These are phyloP conservation scores for Akebia trifoliata DNA, from an alignment of 164 flowering plant species.

Conservation along the genomic window DNA sequence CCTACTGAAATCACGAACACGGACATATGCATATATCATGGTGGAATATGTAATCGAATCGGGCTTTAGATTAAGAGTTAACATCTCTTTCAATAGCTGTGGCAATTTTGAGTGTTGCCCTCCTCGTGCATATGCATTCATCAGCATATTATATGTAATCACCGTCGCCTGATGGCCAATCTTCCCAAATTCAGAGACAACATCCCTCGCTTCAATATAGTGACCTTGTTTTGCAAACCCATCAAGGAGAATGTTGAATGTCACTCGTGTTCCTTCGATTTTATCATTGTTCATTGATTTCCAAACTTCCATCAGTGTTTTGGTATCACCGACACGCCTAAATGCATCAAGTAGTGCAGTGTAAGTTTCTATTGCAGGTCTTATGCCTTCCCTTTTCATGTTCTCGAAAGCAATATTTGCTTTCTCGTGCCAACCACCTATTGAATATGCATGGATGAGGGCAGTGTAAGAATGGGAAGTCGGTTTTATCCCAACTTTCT, in stretches of 20 bases:
- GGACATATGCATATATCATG: conserved; percentile 85
- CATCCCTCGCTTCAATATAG: conserved; percentile 79
- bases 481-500: conserved; percentile 64
- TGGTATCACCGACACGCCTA: conserved; percentile 81
- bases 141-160: conserved; percentile 89
- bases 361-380: conserved; percentile 78
- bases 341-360: conserved; percentile 85
- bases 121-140: conserved; percentile 94
- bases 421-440: conserved; percentile 82
- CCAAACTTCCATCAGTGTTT: conserved; percentile 67
- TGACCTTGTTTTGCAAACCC: conserved; percentile 93
- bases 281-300: conserved; percentile 64
- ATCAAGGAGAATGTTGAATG: conserved; percentile 77
- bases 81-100: conserved; percentile 84
- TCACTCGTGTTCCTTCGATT: conserved; percentile 68
- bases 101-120: conserved; percentile 80
- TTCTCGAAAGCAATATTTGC: conserved; percentile 62
- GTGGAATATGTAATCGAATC: conserved; percentile 79
- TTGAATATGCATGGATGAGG: conserved; percentile 84
- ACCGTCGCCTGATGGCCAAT: conserved; percentile 71
- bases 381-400: conserved; percentile 67
- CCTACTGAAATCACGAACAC: conserved; percentile 85
- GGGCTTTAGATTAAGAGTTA: conserved; percentile 62
- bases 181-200: conserved; percentile 71
- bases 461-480: conserved; percentile 83